These are phyloP conservation scores for Basipetospora chlamydospora DNA, from an alignment of 2,329 filamentous ascomycete genomes.

Conservation along the genomic window DNA sequence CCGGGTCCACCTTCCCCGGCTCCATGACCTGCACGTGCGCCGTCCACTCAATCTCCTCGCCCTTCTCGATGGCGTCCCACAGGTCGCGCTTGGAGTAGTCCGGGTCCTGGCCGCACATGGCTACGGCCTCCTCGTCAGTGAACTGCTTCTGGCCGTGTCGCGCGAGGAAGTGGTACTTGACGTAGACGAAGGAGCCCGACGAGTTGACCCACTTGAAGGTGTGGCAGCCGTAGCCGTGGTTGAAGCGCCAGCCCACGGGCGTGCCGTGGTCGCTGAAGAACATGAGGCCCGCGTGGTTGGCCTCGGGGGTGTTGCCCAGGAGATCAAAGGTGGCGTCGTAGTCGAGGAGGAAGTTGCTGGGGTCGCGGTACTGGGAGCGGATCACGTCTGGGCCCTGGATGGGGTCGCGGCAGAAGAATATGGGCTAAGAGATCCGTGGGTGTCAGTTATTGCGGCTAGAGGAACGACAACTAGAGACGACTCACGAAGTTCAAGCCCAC, in stretches of 20 bases:
- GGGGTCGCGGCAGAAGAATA: slow-evolving; percentile 65
- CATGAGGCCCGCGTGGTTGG: slow-evolving; percentile 49
- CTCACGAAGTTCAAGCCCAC: slow-evolving; percentile 41
- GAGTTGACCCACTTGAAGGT: slow-evolving; percentile 53
- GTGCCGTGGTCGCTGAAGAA: slow-evolving; percentile 54
- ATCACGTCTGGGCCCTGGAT: slow-evolving; percentile 64
- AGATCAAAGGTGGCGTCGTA: slow-evolving; percentile 41
- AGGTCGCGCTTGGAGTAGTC: slow-evolving; percentile 51
- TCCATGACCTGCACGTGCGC: slow-evolving; percentile 49
- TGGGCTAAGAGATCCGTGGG: slow-evolving; percentile 33
- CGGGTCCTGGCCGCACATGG: slow-evolving; percentile 40
- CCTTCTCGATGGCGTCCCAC: slow-evolving; percentile 45
- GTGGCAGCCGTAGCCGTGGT: slow-evolving; percentile 45
- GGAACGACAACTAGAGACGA: too few relatives aligned
- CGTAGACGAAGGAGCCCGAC: slow-evolving; percentile 51
- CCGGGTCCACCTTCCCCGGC: slow-evolving; percentile 40
- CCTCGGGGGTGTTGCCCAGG: slow-evolving; percentile 45
- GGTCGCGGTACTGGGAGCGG: slow-evolving; percentile 64
- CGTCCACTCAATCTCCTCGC: slow-evolving; percentile 48
- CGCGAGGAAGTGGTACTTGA: slow-evolving; percentile 49
- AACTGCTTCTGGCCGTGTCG: slow-evolving; percentile 48
- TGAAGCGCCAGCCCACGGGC: slow-evolving; percentile 17
- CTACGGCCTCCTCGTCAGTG: slow-evolving; percentile 39
- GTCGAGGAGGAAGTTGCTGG: slow-evolving; percentile 55
- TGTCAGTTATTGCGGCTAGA: too few relatives aligned